Conservation (phyloP, 306 rosid species). For the Quercus engelmannii region DNA sequence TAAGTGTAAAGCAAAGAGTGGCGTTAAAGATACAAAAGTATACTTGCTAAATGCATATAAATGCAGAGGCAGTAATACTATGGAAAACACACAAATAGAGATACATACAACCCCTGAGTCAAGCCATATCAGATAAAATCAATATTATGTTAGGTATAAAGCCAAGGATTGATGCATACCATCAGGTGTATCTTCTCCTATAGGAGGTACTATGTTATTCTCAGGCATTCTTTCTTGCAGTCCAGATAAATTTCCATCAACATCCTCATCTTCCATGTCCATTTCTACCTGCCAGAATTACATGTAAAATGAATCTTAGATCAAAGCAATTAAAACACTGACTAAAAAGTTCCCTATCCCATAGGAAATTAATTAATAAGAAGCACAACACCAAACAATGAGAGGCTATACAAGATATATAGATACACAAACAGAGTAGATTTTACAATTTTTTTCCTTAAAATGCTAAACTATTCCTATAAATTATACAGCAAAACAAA, state of each 20-base stretch:
- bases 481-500: too few relatives aligned
- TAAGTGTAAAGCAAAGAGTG: background rate
- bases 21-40: background rate
- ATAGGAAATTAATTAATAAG: background rate
- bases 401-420: background rate
- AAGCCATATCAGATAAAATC: background rate
- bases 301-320: background rate
- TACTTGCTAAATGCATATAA: background rate
- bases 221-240: constrained; percentile 48
- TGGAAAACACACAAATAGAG: background rate
- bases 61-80: background rate
- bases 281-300: constrained; percentile 78
- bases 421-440: background rate
- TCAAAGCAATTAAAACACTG: background rate
- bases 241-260: constrained; percentile 36
- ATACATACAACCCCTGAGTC: background rate
- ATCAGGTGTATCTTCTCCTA: constrained; percentile 38
- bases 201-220: constrained; percentile 37
- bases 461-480: too few relatives aligned
- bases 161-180: constrained; percentile 25
- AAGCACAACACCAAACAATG: background rate
- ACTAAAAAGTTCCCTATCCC: background rate
- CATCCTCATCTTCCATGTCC: constrained; percentile 85
- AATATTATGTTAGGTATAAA: background rate
- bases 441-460: too few relatives aligned